Base-by-base conservation (phyloP, 306 rosid genomes). In the Prunus mume region DNA sequence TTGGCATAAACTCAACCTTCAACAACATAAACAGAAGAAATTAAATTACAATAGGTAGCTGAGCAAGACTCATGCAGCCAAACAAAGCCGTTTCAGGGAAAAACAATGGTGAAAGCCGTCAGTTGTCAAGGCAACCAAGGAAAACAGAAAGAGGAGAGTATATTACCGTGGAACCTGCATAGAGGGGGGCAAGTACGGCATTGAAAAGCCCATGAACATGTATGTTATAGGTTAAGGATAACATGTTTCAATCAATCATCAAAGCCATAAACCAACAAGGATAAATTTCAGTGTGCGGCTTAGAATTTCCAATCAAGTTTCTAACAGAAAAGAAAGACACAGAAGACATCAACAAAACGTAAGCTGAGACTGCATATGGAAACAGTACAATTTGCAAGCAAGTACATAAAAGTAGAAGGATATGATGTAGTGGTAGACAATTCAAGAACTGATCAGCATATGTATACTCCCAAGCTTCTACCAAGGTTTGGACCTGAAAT, bases 201-300 rank as follows among this genome's bases (percentile, higher is more conserved):
- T 95, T 95, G 87, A 95, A 95, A 79, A 95, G 85, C 80, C 97
- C 98, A 69, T 95, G 98, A 69, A 92, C 98, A 74, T 95, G 98
- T 95, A 86, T 71, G 60, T 47, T 50, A 61, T 49, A 56, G 25
- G 93, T 86, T 81, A 95, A 92, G 93, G 91, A 81, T 86, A 77
- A 61, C 65, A 66, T 38, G 78, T 52, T 79, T 74, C 20, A 72
- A 80, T 76, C 78, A 79, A 55, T 41, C 46, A 22, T 22, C 18
- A 20, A 64, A 68, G 30, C 46, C 54, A 73, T 12, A 46, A 13
- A 13, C 52, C 55, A 49, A 80, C 52, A 57, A 47, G 45, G 17
- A 17, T 25, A 9, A 71, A 17, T 45, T 58, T 20, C 17, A 74
- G 51, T 45, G 11, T 5, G 8, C 15, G 15, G 27, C 49, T 15